Percentiles rank a stretch among this genome's conserved stretches.
phyloP scores from a whole-genome alignment of 768 basidiomycete species.

The Rhizopogon vesiculosus region DNA sequence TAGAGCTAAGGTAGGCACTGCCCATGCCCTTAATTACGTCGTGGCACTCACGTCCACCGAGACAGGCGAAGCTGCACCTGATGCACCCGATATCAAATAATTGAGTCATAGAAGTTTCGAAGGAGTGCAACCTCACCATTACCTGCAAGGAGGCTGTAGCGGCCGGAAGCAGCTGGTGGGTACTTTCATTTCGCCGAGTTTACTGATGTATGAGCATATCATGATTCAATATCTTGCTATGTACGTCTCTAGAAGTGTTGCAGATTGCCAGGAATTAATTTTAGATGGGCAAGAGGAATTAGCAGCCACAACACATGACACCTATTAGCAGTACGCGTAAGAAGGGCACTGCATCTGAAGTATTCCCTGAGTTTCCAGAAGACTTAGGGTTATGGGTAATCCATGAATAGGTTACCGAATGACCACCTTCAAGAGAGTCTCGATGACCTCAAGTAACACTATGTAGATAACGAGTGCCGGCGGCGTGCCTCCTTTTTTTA shows the following conservation, averaged over 20 bases:
- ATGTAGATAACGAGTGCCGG: neutral
- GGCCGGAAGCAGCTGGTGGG: neutral
- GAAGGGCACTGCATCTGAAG: conserved; percentile 1
- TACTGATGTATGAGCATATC: neutral
- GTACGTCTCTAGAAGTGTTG: conserved; percentile 1
- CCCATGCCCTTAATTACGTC: too few species aligned
- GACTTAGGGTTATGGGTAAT: conserved; percentile 1
- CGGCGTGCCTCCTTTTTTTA: neutral
- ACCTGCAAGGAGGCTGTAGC: conserved; percentile 3
- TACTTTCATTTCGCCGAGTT: neutral
- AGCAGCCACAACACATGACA: neutral
- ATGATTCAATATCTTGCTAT: neutral
- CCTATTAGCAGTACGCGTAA: neutral
- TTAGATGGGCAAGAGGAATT: neutral
- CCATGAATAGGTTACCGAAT: conserved; percentile 1
- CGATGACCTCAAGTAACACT: neutral
- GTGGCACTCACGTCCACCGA: too few species aligned
- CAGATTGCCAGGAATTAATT: neutral
- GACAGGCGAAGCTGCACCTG: neutral
- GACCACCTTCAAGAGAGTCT: neutral
- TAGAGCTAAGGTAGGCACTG: too few species aligned
- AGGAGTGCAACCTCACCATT: neutral
- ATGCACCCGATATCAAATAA: neutral
- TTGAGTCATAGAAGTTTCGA: neutral
- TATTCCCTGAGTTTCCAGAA: neutral